phyloP scores from a whole-genome alignment of 345 rosid species.

The Syzygium oleosum region DNA sequence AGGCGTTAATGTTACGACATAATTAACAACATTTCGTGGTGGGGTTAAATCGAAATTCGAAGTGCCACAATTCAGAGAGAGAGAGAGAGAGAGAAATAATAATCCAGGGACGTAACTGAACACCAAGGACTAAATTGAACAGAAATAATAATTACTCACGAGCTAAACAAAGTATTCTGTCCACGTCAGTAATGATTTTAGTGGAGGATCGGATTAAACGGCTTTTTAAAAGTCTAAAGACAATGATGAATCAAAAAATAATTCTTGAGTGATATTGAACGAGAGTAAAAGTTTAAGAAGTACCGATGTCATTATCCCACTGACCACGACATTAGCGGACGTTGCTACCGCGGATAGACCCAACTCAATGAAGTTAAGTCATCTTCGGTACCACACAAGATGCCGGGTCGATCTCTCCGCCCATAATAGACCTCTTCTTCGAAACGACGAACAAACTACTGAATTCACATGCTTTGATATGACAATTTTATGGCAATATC shows the following conservation, averaged over 20 bases:
- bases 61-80: neutral
- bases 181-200: neutral
- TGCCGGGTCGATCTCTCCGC: neutral
- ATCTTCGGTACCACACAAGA: neutral
- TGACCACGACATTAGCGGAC: too few relatives aligned
- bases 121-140: neutral
- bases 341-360: too few relatives aligned
- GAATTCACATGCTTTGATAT: neutral
- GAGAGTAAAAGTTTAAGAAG: neutral
- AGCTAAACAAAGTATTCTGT: neutral
- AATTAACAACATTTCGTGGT: neutral
- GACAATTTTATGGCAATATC: rapidly evolving
- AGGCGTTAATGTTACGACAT: neutral
- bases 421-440: neutral
- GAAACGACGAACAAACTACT: rapidly evolving
- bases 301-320: too few relatives aligned
- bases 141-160: neutral
- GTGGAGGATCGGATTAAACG: neutral
- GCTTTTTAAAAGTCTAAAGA: neutral
- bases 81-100: neutral
- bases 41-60: neutral
- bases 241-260: neutral
- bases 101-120: neutral
- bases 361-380: too few relatives aligned
- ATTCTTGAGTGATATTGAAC: neutral